Evolutionary conservation across 2,329 filamentous ascomycete genomes (phyloP).

Genomic region (Paracoccidioides lutzii): DNA sequence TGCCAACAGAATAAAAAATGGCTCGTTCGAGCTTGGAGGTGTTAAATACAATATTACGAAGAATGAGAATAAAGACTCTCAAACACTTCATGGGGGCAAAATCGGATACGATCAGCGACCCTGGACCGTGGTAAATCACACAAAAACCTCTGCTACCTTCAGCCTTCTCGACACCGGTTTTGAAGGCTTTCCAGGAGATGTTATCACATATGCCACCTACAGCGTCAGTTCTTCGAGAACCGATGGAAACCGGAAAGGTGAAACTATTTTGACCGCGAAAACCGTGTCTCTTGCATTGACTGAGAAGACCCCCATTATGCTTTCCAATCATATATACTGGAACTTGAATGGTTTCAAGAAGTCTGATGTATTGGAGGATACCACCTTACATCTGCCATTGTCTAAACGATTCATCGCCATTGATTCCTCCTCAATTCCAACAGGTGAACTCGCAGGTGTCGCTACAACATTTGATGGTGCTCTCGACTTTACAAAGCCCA

Average conservation of each 20-base stretch:
- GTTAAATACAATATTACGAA: constrained; percentile 35
- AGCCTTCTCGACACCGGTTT: constrained; percentile 32
- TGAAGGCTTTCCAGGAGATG: constrained; percentile 35
- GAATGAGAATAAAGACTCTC: constrained; percentile 39
- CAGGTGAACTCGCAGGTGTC: constrained; percentile 60
- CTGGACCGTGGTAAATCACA: constrained; percentile 35
- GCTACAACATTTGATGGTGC: constrained; percentile 51
- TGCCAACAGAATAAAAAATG: constrained; percentile 45
- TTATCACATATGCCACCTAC: constrained; percentile 35
- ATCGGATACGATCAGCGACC: constrained; percentile 38
- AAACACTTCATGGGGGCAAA: constrained; percentile 41
- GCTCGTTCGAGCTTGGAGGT: constrained; percentile 40
- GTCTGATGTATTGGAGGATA: constrained; percentile 31
- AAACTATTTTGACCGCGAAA: constrained; percentile 32
- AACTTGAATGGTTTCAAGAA: constrained; percentile 38
- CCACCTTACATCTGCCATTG: constrained; percentile 33
- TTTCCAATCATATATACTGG: constrained; percentile 40
- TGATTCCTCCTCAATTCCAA: constrained; percentile 57
- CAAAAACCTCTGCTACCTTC: constrained; percentile 34
- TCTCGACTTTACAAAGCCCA: constrained; percentile 58
- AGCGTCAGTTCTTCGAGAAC: constrained; percentile 28
- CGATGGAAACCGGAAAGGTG: constrained; percentile 17
- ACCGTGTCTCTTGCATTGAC: constrained; percentile 34
- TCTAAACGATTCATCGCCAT: constrained; percentile 33
- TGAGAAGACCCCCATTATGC: constrained; percentile 38